These are phyloP conservation scores for Tetragonia tetragonoides DNA, from an alignment of 148 eudicot genomes.

Conservation along the genomic window DNA sequence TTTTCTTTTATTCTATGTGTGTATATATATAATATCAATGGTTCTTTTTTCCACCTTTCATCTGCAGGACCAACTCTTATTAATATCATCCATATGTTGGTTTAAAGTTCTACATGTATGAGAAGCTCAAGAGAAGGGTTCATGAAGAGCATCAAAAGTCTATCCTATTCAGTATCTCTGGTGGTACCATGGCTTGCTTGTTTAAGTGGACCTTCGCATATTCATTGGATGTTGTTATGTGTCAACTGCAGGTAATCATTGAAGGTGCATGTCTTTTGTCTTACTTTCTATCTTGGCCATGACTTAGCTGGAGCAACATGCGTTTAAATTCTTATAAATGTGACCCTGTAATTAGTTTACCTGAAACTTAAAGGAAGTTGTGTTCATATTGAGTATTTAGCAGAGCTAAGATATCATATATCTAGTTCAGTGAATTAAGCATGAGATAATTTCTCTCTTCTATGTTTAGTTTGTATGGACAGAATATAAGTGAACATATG, in stretches of 20 bases:
- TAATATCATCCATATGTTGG: constrained; percentile 97
- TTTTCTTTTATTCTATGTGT: neutral
- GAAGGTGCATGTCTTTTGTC: no score
- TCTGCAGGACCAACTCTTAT: constrained; percentile 87
- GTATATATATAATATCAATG: neutral
- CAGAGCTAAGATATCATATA: no score
- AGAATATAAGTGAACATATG: no score
- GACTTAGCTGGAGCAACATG: no score
- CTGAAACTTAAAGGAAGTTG: no score
- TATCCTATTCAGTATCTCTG: constrained; percentile 69
- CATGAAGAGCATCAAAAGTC: constrained; percentile 92
- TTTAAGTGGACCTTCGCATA: constrained; percentile 90
- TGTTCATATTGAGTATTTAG: no score
- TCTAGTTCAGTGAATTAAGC: no score
- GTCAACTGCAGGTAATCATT: constrained; percentile 88
- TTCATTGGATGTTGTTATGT: constrained; percentile 89
- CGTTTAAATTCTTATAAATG: no score
- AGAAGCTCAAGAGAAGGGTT: constrained; percentile 86
- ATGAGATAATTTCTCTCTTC: no score
- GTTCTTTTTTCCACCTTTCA: neutral
- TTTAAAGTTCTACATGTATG: constrained; percentile 87
- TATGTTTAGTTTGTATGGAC: no score
- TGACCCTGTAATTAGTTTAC: no score
- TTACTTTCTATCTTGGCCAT: no score
- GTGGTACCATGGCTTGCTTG: constrained; percentile 97